Percentiles rank a stretch among this genome's conserved stretches.
Evolutionary conservation across 2,329 filamentous ascomycete species (phyloP).

Genomic region (Neospermospora avenae): DNA sequence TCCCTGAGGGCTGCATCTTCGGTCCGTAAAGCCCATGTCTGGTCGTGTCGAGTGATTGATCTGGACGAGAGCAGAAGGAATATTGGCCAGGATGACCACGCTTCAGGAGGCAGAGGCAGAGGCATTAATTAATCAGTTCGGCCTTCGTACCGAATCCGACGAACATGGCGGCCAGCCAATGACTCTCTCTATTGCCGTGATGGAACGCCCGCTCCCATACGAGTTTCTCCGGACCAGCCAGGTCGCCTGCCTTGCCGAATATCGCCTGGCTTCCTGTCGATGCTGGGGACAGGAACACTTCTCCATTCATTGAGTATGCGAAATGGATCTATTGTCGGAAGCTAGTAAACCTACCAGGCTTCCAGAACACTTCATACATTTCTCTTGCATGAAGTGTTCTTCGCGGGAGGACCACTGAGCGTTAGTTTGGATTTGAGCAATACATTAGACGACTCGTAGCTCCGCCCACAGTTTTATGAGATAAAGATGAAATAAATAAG

Average conservation of each 20-base stretch:
- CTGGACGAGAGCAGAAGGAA: not conserved
- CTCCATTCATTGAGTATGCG: not conserved
- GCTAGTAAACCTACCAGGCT: slow-evolving; percentile 4
- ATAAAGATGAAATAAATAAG: no score
- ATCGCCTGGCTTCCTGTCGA: not conserved
- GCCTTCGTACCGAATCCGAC: not conserved
- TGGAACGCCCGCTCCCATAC: not conserved
- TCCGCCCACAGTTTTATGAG: no score
- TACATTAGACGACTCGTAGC: no score
- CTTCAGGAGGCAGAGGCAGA: not conserved
- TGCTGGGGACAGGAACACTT: not conserved
- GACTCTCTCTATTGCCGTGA: not conserved
- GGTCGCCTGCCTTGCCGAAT: not conserved
- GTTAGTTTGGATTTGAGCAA: not conserved
- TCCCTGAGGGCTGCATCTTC: slow-evolving; percentile 20
- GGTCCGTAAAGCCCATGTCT: slow-evolving; percentile 16
- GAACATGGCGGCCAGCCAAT: not conserved
- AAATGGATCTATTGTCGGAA: not conserved
- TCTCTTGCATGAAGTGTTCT: slow-evolving; percentile 11
- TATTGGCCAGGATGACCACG: not conserved
- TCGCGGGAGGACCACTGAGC: slow-evolving; percentile 5
- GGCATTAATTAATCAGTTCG: not conserved
- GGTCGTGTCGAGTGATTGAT: not conserved
- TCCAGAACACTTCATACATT: slow-evolving; percentile 13
- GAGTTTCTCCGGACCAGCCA: not conserved